Percentiles rank a stretch among this genome's conserved stretches.
Evolutionary conservation across 345 rosid genomes (phyloP).

Genomic region (Garcia nutans): DNA sequence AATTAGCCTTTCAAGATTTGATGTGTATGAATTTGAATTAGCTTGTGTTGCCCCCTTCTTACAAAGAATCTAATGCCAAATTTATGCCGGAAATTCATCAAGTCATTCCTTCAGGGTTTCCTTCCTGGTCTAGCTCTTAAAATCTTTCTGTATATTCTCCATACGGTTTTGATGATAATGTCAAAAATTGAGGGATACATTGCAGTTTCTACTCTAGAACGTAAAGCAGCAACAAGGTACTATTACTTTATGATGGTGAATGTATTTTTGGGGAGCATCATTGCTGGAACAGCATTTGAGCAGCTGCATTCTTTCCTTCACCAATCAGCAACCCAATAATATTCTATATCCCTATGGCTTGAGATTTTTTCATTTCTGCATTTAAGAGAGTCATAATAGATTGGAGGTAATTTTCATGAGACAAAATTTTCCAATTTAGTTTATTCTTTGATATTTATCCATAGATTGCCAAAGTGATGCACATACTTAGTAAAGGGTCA

Average conservation of each 20-base stretch:
- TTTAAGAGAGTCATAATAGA: neutral
- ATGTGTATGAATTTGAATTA: neutral
- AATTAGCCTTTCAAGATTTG: neutral
- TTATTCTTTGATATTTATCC: neutral
- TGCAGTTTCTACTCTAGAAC: conserved; percentile 71
- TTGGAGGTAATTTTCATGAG: conserved; percentile 3
- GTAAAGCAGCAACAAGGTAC: conserved; percentile 83
- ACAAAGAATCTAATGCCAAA: neutral
- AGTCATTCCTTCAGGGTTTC: conserved; percentile 96
- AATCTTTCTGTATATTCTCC: conserved; percentile 75
- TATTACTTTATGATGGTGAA: conserved; percentile 95
- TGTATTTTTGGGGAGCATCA: conserved; percentile 93
- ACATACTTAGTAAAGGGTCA: neutral
- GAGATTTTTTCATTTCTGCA: conserved; percentile 1
- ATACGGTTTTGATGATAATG: conserved; percentile 74
- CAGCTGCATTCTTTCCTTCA: conserved; percentile 87
- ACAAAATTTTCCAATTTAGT: neutral
- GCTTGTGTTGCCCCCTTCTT: neutral
- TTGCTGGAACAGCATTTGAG: conserved; percentile 87
- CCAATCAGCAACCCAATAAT: conserved; percentile 88
- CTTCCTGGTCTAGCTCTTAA: conserved; percentile 95
- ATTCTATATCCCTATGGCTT: conserved; percentile 13
- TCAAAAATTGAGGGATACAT: conserved; percentile 94
- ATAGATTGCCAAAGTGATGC: neutral
- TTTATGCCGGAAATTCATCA: conserved; percentile 71